phyloP scores from a whole-genome alignment of 2,329 filamentous ascomycete species.

The Fulvia fulva region DNA sequence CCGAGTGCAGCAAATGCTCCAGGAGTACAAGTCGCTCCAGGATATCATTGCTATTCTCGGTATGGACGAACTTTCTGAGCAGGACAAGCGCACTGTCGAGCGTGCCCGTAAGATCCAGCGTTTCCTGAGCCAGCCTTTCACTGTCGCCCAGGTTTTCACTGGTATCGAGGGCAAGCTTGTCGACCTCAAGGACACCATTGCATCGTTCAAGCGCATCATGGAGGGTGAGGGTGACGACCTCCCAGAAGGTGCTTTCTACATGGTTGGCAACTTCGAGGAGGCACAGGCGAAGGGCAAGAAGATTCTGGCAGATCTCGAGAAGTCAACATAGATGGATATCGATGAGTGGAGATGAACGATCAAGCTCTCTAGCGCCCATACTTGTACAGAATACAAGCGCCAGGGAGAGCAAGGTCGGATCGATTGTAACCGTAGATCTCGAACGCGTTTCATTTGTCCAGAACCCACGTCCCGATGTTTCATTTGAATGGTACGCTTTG shows the following conservation, averaged over 20 bases:
- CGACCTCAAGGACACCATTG: conserved; percentile 97
- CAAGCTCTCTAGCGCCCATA: conserved; percentile 21
- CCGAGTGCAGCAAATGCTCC: conserved; percentile 97
- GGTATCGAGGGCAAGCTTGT: conserved; percentile 95
- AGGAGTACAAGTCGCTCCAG: conserved; percentile 99
- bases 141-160: conserved; percentile 80
- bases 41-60: conserved; percentile 98
- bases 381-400: conserved; percentile 28
- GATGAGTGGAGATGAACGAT: conserved; percentile 15
- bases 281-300: conserved; percentile 98
- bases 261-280: conserved; percentile 94
- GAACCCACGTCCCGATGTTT: not conserved
- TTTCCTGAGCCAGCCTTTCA: conserved; percentile 99
- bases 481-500: not conserved
- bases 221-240: conserved; percentile 92
- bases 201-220: conserved; percentile 95
- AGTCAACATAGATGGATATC: conserved; percentile 23
- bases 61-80: conserved; percentile 99
- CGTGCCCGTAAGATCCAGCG: conserved; percentile 99
- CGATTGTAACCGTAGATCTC: conserved; percentile 26
- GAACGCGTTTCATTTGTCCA: conserved; percentile 28
- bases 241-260: conserved; percentile 93
- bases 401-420: conserved; percentile 22
- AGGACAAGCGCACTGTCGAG: conserved; percentile 99
- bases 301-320: conserved; percentile 92